A percentile compares a stretch with the other conserved stretches of the same genome.
These are phyloP conservation scores for Coprinopsis cinerea DNA, from an alignment of 768 basidiomycete genomes.

Conservation along the genomic window DNA sequence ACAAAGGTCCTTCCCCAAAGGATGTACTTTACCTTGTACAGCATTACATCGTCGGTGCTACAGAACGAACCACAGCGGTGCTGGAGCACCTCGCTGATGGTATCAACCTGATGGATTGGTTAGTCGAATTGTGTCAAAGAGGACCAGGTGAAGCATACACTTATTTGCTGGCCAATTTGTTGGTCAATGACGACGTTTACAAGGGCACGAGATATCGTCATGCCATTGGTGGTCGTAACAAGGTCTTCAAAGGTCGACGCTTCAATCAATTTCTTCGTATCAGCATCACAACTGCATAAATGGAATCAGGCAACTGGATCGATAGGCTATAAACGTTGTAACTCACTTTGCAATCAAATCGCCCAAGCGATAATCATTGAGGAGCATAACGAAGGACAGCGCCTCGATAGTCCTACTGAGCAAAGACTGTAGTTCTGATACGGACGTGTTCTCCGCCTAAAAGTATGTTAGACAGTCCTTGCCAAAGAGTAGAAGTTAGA, in stretches of 20 bases:
- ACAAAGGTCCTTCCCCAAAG: no score
- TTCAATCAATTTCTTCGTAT: conserved; percentile 62
- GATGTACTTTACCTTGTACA: conserved; percentile 69
- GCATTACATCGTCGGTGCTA: conserved; percentile 95
- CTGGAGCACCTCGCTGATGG: conserved; percentile 92
- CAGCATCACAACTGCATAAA: conserved; percentile 57
- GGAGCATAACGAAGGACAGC: conserved; percentile 84
- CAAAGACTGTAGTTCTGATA: conserved; percentile 69
- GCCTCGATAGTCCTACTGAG: conserved; percentile 88
- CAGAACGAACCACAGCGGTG: conserved; percentile 96
- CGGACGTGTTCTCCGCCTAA: conserved; percentile 78
- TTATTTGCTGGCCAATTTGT: conserved; percentile 95
- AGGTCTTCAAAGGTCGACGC: conserved; percentile 81
- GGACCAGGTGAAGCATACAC: conserved; percentile 39
- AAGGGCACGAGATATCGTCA: conserved; percentile 81
- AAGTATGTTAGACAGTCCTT: conserved; percentile 3
- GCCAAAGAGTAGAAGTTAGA: not conserved
- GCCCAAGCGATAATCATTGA: conserved; percentile 86
- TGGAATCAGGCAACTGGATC: no score
- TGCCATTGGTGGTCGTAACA: conserved; percentile 78
- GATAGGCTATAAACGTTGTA: conserved; percentile 3
- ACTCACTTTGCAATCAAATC: conserved; percentile 79
- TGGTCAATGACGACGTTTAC: conserved; percentile 97
- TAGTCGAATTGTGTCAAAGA: conserved; percentile 9
- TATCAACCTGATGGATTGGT: conserved; percentile 80